These are phyloP conservation scores for Sambucus nigra DNA, from an alignment of 129 eudicot species.

Conservation along the genomic window DNA sequence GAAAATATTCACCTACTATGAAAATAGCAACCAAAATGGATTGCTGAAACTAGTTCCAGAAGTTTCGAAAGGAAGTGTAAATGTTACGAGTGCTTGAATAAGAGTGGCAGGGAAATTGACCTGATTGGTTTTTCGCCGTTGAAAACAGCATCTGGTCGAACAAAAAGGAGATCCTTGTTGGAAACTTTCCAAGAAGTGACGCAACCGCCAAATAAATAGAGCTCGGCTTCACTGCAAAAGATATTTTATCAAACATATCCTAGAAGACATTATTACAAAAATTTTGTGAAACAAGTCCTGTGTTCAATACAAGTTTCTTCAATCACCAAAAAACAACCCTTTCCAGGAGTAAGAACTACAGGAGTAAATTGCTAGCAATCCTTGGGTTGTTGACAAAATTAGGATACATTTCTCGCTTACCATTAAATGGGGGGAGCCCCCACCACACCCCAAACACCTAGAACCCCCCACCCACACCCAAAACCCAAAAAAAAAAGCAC, in stretches of 20 bases:
- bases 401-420: too few relatives aligned
- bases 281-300: not conserved
- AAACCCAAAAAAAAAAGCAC: too few relatives aligned
- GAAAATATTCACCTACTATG: not conserved
- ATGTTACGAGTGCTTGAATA: too few relatives aligned
- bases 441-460: too few relatives aligned
- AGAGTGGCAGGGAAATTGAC: slow-evolving; percentile 21
- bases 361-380: too few relatives aligned
- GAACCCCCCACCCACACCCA: too few relatives aligned
- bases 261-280: not conserved
- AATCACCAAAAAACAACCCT: not conserved
- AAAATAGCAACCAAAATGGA: slow-evolving; percentile 6
- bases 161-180: slow-evolving; percentile 85
- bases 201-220: slow-evolving; percentile 88
- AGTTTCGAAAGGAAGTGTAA: not conserved
- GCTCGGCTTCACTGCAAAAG: slow-evolving; percentile 79
- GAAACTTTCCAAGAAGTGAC: slow-evolving; percentile 93
- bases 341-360: too few relatives aligned
- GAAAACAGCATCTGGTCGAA: slow-evolving; percentile 96
- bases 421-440: too few relatives aligned
- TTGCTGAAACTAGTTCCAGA: not conserved
- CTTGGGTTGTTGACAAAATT: too few relatives aligned
- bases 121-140: slow-evolving; percentile 98
- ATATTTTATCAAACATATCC: slow-evolving; percentile 1
- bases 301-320: not conserved